phyloP scores from a whole-genome alignment of 1,284 basidiomycete species.

The Malassezia equina region DNA sequence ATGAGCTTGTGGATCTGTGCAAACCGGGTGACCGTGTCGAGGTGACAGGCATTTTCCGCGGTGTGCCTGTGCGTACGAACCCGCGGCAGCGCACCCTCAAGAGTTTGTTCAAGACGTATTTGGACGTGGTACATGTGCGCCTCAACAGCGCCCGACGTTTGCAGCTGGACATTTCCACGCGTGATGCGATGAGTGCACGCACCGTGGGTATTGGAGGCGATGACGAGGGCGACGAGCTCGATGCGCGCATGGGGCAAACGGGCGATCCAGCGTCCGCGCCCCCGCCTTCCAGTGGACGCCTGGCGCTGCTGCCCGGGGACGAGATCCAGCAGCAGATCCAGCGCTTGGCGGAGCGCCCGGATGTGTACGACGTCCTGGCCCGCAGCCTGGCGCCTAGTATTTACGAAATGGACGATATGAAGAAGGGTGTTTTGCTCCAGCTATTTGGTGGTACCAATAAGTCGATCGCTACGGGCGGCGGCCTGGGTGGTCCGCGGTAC shows the following conservation, averaged over 20 bases:
- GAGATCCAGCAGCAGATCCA: conserved; percentile 58
- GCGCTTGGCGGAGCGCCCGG: conserved; percentile 63
- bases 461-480: conserved; percentile 79
- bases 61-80: conserved; percentile 84
- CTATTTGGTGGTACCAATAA: conserved; percentile 97
- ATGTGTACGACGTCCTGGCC: conserved; percentile 78
- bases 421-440: conserved; percentile 91
- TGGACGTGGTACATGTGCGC: conserved; percentile 87
- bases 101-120: conserved; percentile 89
- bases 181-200: conserved; percentile 53
- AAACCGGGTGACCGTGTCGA: conserved; percentile 90
- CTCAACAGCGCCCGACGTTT: conserved; percentile 62
- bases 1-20: conserved; percentile 85
- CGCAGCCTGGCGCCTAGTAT: conserved; percentile 84
- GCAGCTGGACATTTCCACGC: conserved; percentile 69
- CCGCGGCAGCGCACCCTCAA: conserved; percentile 82
- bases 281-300: conserved; percentile 19
- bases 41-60: conserved; percentile 87
- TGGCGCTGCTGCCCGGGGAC: conserved; percentile 19
- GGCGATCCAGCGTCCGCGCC: conserved; percentile 11
- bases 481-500: conserved; percentile 86
- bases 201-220: conserved; percentile 76
- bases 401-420: conserved; percentile 97
- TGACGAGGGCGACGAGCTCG: conserved; percentile 50
- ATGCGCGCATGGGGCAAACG: conserved; percentile 16